These are phyloP conservation scores for Cyberlindnera maritima DNA, from an alignment of 805 yeast species.

Conservation along the genomic window DNA sequence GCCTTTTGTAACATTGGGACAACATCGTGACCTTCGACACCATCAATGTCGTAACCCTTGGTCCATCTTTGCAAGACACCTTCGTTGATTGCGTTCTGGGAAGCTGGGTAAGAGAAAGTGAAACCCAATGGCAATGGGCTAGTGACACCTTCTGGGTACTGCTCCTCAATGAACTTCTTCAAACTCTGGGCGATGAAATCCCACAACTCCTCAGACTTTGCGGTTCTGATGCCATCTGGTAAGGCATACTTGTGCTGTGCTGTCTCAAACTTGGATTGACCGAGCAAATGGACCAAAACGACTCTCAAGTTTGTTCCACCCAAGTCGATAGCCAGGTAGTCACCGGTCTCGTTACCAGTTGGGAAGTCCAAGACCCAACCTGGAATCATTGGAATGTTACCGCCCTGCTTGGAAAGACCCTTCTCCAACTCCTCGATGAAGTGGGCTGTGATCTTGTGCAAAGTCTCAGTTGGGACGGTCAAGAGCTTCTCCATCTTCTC, in stretches of 20 bases:
- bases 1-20: constrained; percentile 87
- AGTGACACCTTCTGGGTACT: constrained; percentile 66
- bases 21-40: constrained; percentile 92
- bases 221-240: constrained; percentile 77
- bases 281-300: constrained; percentile 80
- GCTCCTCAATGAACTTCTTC: constrained; percentile 62
- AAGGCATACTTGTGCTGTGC: constrained; percentile 82
- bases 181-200: constrained; percentile 82
- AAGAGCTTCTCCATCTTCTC: constrained; percentile 57
- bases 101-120: constrained; percentile 90
- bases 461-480: constrained; percentile 56
- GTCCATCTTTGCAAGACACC: constrained; percentile 96
- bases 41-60: constrained; percentile 91
- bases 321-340: constrained; percentile 88
- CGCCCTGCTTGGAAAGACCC: constrained; percentile 74
- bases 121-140: constrained; percentile 78
- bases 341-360: constrained; percentile 87
- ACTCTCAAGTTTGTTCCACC: constrained; percentile 98
- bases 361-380: constrained; percentile 96
- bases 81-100: constrained; percentile 77
- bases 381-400: constrained; percentile 94
- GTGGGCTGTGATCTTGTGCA: constrained; percentile 67
- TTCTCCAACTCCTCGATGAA: constrained; percentile 77
- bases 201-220: constrained; percentile 74
- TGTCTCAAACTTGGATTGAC: constrained; percentile 81